Base-by-base conservation (phyloP, 2,329 filamentous ascomycete species). In the Aspergillus pseudotamarii region DNA sequence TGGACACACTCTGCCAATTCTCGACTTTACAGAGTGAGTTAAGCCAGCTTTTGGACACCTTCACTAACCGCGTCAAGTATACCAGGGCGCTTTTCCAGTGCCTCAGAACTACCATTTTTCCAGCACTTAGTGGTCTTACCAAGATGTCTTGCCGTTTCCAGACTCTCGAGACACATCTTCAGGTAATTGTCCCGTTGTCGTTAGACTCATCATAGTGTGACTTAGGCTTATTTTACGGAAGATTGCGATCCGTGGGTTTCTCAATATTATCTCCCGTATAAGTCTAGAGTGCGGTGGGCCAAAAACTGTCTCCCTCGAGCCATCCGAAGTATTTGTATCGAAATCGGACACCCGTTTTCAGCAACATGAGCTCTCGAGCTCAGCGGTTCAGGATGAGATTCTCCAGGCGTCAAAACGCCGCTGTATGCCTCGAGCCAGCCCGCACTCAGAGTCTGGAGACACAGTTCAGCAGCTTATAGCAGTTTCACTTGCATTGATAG, bases 401-500 rank as follows among this genome's bases (percentile, higher is more conserved):
- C 68, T 43, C 23, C 68, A 74, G 58, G 67, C 75, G 28, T 64
- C 73, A n/a, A 80, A 80, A 63, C 73, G 76, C 23, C 64, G 70
- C 11, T 76, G 78, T 38, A 63, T 79, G 19, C 71, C 73, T n/a
- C 70, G 62, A 10, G 50, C 76, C 78, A 23, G 75, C 64, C 60
- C 75, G 69, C 53, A 74, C 78, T 43, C 81, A 71, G 74, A 76
- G 71, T 12, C 61, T 23, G 16, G 59, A 14, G 62, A 67, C 34
- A 55, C 74, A 16, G 63, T 75, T 10, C 73, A 76, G 38, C 68
- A 75, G 26, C 70, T 83, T 34, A 74, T 75, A 66, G 68, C 34
- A 61, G 73, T 53, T 54, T 77, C 62, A 76, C 76, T 68, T 63
- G 60, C 34, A 48, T 76, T 66, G 21, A 69, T 85, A 51, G 76